These are phyloP conservation scores for Bassia scoparia DNA, from an alignment of 148 eudicot genomes.

Conservation along the genomic window DNA sequence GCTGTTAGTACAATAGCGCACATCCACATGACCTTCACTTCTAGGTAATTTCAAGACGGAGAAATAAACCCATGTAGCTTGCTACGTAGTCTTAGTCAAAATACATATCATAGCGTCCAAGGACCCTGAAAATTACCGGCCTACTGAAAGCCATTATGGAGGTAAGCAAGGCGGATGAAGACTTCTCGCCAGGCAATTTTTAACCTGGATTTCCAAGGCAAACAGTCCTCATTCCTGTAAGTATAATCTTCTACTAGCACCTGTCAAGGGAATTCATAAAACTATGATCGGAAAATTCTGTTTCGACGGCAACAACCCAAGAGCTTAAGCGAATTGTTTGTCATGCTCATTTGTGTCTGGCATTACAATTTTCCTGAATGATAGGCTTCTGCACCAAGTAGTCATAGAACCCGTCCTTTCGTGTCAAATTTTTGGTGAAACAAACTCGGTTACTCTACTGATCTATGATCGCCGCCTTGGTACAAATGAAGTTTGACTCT, in stretches of 20 bases:
- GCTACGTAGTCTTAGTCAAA: constrained; percentile 13
- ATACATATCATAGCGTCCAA: background rate
- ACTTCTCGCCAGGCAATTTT: constrained; percentile 5
- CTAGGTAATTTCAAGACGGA: constrained; percentile 5
- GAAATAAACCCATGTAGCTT: constrained; percentile 8
- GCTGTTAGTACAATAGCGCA: constrained; percentile 5
- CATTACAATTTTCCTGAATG: constrained; percentile 10
- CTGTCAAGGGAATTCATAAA: background rate
- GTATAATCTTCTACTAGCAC: constrained; percentile 2
- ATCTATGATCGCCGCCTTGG: background rate
- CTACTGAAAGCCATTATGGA: constrained; percentile 10
- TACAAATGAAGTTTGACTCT: background rate
- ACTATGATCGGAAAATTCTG: constrained; percentile 2
- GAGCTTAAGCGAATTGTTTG: background rate
- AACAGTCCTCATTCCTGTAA: background rate
- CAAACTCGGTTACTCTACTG: background rate
- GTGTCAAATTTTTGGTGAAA: background rate
- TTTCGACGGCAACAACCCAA: constrained; percentile 16
- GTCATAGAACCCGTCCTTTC: no score
- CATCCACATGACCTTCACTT: constrained; percentile 10
- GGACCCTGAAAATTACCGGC: background rate
- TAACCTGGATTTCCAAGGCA: constrained; percentile 16
- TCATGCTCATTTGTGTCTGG: constrained; percentile 10
- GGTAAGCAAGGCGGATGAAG: constrained; percentile 12
- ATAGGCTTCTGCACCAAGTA: constrained; percentile 1